These are phyloP conservation scores for Tuber borchii DNA, from an alignment of 495 filamentous ascomycete species.

Conservation along the genomic window DNA sequence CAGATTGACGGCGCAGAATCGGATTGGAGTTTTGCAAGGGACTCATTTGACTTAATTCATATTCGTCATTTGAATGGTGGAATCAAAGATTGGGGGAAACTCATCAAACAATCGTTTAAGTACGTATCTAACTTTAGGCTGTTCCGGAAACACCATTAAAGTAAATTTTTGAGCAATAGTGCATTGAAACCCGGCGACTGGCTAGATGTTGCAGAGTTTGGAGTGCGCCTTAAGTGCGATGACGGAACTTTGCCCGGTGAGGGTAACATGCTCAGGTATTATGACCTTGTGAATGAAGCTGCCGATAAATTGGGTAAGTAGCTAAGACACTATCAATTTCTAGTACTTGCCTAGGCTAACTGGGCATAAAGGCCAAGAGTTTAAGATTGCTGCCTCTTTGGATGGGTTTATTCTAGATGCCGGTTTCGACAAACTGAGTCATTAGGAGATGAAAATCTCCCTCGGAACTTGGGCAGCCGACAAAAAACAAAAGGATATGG, in stretches of 20 bases:
- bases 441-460: too few species aligned
- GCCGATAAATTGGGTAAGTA: conserved; percentile 11
- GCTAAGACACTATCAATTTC: conserved; percentile 13
- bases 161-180: neutral
- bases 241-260: conserved; percentile 23
- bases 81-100: conserved; percentile 27
- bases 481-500: too few species aligned
- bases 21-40: conserved; percentile 48
- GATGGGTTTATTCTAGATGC: too few species aligned
- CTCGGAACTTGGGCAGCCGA: too few species aligned
- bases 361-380: too few species aligned
- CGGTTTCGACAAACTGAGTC: too few species aligned
- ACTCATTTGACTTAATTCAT: conserved; percentile 47
- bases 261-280: conserved; percentile 17
- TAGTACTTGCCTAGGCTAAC: conserved; percentile 1
- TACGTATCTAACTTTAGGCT: conserved; percentile 22
- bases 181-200: conserved; percentile 28
- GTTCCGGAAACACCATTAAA: neutral
- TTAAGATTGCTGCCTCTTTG: too few species aligned
- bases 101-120: conserved; percentile 42
- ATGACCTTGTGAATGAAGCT: conserved; percentile 24
- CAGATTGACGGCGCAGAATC: conserved; percentile 50
- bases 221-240: conserved; percentile 18
- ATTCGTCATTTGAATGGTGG: conserved; percentile 39
- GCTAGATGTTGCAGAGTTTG: conserved; percentile 24